Evolutionary conservation across 768 basidiomycete species (phyloP), one percentile per base, ranked within the genome.

Genomic region (Boletus rufocinnamomeus): DNA sequence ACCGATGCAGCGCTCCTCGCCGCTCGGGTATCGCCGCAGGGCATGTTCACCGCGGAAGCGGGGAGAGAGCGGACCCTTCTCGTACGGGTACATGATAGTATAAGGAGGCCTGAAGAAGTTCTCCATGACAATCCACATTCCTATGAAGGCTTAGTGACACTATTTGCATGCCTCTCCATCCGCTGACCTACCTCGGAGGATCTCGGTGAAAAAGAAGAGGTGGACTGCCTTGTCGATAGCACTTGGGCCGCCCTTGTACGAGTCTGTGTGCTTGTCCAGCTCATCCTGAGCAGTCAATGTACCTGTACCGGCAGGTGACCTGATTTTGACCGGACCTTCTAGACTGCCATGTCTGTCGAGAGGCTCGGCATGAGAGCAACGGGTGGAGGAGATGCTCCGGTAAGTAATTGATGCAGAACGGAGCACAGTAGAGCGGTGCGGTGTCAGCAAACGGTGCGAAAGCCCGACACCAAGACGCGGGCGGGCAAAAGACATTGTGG

Each of bases 41-140:
- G 97, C 97, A 75, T 99, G 97, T 75, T 99, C 97, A 48, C 97
- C 97, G 69, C 97, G 88, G 82, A 99, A 99, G 60, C 97, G 92
- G 50, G 97, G 95, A 30, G 95, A 97, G 49, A 98, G 77, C 25
- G 97, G 97, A 35, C 97, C 97, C 74, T 98, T 98, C 79, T 99
- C 97, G 66, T 94, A 97, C 5, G 95, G 95, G 72, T 94, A 94
- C 89, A 89, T 95, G 80, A 98, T 98, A 34, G 96, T 99, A 75
- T 98, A 99, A 28, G 96, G 96, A 30, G 92, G 93, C 59, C 95
- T 83, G 82, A 92, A 93, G 77, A 92, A 88, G 68, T 93, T 87
- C 75, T 93, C 92, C 58, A 92, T 56, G 30, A 98, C 95, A 69
- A 99, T 88, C 93, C 95, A 97, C 93, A 98, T 95, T 68, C 96